Base-by-base conservation (phyloP, 139 green algal genomes). In the Chlamydomonas asymmetrica region DNA sequence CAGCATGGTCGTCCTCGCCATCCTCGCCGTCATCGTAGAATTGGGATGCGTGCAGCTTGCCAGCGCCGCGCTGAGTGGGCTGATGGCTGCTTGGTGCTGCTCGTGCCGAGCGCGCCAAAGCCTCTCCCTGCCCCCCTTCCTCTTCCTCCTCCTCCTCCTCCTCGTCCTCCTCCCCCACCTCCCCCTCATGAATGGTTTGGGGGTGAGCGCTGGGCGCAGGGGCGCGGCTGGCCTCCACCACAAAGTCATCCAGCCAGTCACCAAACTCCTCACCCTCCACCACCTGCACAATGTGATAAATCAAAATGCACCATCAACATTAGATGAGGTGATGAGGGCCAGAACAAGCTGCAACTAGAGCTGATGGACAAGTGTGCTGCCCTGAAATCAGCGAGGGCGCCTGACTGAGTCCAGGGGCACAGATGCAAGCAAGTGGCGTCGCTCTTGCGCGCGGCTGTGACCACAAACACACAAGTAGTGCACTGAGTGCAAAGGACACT, bases 241-340 rank as follows among this genome's bases (percentile, higher is more conserved):
- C 86, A 79, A 95, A 95, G 39, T 91, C 87, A 73, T 94, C 91
- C 41, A 91, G 62, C 74, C 91, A 82, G 65, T 93, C 89, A 27
- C 80, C 87, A 63, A 54, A 76, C 40, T 86, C 75, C 37, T 78
- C 76, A 2, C 77, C 78, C 67, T 76, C 75, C 41, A 77, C 71
- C 40, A 40, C 32, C 71, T 79, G 35, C 1, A 31, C 41, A 5
- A 35, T 31, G 4, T 59, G n/a, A n/a, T n/a, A n/a, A n/a, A n/a
- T n/a, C n/a, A n/a, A n/a, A n/a, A n/a, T n/a, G n/a, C n/a, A n/a
- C n/a, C n/a, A n/a, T n/a, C n/a, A n/a, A n/a, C n/a, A n/a, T n/a
- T n/a, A n/a, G n/a, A n/a, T n/a, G n/a, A n/a, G n/a, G n/a, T n/a
- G n/a, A n/a, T n/a, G n/a, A n/a, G n/a, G n/a, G n/a, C n/a, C n/a